Percentiles rank a stretch among this genome's conserved stretches.
Evolutionary conservation across 2,329 filamentous ascomycete genomes (phyloP).

Genomic region (Claviceps arundinis): DNA sequence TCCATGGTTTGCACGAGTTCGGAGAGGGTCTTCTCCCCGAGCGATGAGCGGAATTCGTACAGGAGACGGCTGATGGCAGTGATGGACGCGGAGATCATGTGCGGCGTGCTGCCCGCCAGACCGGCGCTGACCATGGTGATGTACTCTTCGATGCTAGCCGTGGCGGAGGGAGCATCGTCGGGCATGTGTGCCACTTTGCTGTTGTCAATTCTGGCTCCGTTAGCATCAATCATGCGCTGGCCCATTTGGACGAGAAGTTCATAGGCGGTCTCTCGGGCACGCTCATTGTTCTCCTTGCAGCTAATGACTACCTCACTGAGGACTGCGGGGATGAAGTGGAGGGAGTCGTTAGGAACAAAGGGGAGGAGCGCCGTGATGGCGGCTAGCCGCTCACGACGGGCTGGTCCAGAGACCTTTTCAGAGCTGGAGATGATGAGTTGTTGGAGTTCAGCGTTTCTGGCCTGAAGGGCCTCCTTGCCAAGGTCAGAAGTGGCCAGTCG

Average conservation of each 20-base stretch:
- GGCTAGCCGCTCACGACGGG: conserved; percentile 71
- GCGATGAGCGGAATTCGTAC: conserved; percentile 69
- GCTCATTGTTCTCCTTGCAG: conserved; percentile 96
- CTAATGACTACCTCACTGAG: conserved; percentile 91
- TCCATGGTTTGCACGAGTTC: conserved; percentile 93
- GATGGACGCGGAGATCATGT: conserved; percentile 97
- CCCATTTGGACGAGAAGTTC: conserved; percentile 83
- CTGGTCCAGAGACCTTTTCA: conserved; percentile 76
- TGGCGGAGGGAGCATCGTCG: conserved; percentile 59
- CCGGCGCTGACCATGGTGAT: conserved; percentile 98
- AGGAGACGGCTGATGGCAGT: conserved; percentile 87
- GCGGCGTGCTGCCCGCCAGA: conserved; percentile 79
- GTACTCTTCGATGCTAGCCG: conserved; percentile 82
- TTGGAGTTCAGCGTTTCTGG: conserved; percentile 69
- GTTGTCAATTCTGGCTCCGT: conserved; percentile 67
- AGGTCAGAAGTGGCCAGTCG: conserved; percentile 70
- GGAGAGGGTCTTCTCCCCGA: conserved; percentile 56
- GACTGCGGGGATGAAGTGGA: conserved; percentile 87
- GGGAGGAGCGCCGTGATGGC: conserved; percentile 72
- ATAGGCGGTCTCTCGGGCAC: conserved; percentile 78
- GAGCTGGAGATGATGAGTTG: conserved; percentile 64
- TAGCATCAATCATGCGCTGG: conserved; percentile 54
- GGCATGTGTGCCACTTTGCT: conserved; percentile 81
- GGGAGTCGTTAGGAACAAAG: conserved; percentile 59
- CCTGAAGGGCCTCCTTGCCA: conserved; percentile 61